Base-by-base conservation (phyloP, 106 monocot species). In the Amphibolis antarctica region DNA sequence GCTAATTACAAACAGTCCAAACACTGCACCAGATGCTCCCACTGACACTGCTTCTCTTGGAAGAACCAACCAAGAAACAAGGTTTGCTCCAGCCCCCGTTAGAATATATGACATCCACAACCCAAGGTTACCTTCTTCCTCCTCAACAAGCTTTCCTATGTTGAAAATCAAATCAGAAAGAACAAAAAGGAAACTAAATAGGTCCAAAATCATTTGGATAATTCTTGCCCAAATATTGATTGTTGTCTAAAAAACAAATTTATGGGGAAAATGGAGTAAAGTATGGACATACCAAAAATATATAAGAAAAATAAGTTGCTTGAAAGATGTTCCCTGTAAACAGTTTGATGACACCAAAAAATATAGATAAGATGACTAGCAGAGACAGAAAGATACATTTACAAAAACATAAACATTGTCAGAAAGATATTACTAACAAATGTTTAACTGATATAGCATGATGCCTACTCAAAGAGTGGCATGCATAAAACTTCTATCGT, bases 71-170 rank as follows among this genome's bases (percentile, higher is more conserved):
- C 91, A 98, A 30, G 91, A 98, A 25, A 98, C 82, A 51, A 91
- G 68, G 63, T 91, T 98, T 64, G 98, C 91, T 53, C 98, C 98
- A 59, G 76, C 90, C 83, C 98, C 98, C 0, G 91, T 88, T 51
- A 91, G 20, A 65, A 98, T 82, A 66, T 98, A 98, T 44, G 98
- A 98, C 36, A 98, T 76, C 98, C 98, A 98, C 76, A 98, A 66
- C 25, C 80, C 98, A 59, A 98, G 75, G 48, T 71, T 87, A 43
- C 98, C 98, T 79, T 98, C 91, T 72, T 98, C 98, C 67, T 98
- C 98, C 71, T 98, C 98, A 65, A 98, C 91, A 51, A 98, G 84
- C 72, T 98, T 98, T 60, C 98, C 98, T 98, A 70, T 73, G n/a
- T 65, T 74, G 9, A 17, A 30, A 9, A 24, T 14, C 27, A 63